Conservation (phyloP, 148 eudicot species). For the Amaranthus cruentus region DNA sequence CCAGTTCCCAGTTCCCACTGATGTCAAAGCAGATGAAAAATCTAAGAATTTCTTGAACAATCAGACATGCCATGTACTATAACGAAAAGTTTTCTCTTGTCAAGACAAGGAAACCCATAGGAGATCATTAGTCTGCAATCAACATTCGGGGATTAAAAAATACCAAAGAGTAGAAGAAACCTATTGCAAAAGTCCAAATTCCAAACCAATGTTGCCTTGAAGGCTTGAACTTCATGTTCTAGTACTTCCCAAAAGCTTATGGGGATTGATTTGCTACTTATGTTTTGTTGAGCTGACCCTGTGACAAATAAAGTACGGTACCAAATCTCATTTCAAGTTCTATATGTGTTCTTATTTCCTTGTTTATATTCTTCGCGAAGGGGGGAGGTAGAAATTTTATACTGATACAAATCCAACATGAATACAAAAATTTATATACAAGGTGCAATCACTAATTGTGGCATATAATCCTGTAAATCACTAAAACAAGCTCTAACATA, state of each 20-base stretch:
- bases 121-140: neutral
- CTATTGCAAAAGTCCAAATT: neutral
- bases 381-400: neutral
- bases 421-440: neutral
- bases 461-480: constrained; percentile 1
- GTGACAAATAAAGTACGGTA: neutral
- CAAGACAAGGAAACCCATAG: neutral
- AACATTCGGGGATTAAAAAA: neutral
- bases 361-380: too few species aligned
- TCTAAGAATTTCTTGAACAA: neutral
- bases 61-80: neutral
- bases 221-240: neutral
- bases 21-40: neutral
- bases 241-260: neutral
- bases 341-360: neutral
- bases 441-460: neutral
- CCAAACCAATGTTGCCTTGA: neutral
- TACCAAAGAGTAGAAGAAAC: neutral
- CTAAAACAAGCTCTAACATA: neutral
- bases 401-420: neutral
- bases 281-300: neutral
- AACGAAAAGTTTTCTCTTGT: neutral
- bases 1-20: neutral
- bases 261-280: neutral
- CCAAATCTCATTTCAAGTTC: neutral